Percentiles rank a stretch among this genome's conserved stretches.
phyloP scores from a whole-genome alignment of 1,139 yeast genomes.

The Pichia sp. region DNA sequence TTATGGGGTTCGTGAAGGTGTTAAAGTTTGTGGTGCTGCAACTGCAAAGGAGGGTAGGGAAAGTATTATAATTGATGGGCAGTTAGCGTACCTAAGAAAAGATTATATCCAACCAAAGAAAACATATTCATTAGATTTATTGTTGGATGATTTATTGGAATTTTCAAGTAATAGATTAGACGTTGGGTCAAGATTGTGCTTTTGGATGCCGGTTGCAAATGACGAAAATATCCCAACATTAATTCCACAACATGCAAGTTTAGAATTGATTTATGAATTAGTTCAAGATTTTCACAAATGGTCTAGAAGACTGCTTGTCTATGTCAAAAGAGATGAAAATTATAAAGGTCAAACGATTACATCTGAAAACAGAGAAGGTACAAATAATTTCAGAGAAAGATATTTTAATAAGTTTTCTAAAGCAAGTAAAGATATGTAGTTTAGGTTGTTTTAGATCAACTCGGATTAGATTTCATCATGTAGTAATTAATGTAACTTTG shows the following conservation, averaged over 20 bases:
- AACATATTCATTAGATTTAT: conserved; percentile 71
- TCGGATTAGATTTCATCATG: no score
- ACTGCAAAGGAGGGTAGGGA: conserved; percentile 62
- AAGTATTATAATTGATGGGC: conserved; percentile 64
- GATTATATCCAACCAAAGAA: conserved; percentile 92
- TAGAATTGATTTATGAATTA: conserved; percentile 66
- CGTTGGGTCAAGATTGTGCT: conserved; percentile 71
- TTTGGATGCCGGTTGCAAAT: conserved; percentile 98
- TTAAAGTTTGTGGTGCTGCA: conserved; percentile 77
- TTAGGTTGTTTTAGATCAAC: neutral
- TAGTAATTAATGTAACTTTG: neutral
- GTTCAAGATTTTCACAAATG: conserved; percentile 89
- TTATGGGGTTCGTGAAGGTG: conserved; percentile 93
- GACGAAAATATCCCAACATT: conserved; percentile 64
- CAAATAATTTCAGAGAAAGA: conserved; percentile 66
- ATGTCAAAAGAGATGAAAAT: conserved; percentile 55
- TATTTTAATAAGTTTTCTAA: conserved; percentile 60
- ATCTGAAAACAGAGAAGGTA: conserved; percentile 34
- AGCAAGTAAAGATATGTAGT: conserved; percentile 7
- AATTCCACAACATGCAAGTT: conserved; percentile 71
- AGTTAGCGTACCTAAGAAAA: conserved; percentile 64
- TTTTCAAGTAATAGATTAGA: conserved; percentile 71
- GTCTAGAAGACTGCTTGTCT: conserved; percentile 82
- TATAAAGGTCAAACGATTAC: conserved; percentile 55
- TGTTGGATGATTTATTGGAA: conserved; percentile 67